Conservation (phyloP, 306 rosid species). For the Alnus rubra region DNA sequence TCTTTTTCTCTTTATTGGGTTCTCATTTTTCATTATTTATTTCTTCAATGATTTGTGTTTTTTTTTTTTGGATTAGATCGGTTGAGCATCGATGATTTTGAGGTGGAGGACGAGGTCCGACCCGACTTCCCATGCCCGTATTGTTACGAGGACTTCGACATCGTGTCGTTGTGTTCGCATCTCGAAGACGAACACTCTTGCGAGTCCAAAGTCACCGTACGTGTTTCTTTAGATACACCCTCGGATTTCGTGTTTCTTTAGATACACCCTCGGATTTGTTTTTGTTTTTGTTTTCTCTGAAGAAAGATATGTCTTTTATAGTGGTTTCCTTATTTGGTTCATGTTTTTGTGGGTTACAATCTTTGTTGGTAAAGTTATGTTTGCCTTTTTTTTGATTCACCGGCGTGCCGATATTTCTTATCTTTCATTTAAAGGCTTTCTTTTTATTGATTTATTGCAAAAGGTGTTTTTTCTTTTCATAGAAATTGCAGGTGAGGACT, state of each 20-base stretch:
- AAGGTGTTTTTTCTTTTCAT: not conserved
- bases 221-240: not conserved
- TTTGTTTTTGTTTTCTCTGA: not conserved
- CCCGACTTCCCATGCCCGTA: slow-evolving; percentile 89
- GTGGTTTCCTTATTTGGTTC: not conserved
- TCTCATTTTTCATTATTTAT: not conserved
- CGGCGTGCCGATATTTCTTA: not conserved
- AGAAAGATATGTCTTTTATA: slow-evolving; percentile 6
- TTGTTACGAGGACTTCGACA: slow-evolving; percentile 89
- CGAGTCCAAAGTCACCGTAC: slow-evolving; percentile 85
- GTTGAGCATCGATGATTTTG: slow-evolving; percentile 83
- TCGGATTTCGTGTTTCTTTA: not conserved
- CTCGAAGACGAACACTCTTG: slow-evolving; percentile 91
- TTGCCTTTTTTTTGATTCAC: not conserved
- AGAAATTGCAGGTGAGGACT: not conserved
- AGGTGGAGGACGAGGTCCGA: slow-evolving; percentile 82
- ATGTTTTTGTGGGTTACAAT: not conserved
- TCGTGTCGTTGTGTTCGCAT: slow-evolving; percentile 82
- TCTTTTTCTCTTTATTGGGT: not conserved
- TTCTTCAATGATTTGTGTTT: slow-evolving; percentile 12
- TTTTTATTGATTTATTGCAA: not conserved
- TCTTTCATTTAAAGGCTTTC: not conserved
- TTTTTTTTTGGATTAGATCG: slow-evolving; percentile 53
- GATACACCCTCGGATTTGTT: not conserved
- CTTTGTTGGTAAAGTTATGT: not conserved